Base-by-base conservation (phyloP, 768 basidiomycete genomes). In the Hortiboletus flavorubellus region DNA sequence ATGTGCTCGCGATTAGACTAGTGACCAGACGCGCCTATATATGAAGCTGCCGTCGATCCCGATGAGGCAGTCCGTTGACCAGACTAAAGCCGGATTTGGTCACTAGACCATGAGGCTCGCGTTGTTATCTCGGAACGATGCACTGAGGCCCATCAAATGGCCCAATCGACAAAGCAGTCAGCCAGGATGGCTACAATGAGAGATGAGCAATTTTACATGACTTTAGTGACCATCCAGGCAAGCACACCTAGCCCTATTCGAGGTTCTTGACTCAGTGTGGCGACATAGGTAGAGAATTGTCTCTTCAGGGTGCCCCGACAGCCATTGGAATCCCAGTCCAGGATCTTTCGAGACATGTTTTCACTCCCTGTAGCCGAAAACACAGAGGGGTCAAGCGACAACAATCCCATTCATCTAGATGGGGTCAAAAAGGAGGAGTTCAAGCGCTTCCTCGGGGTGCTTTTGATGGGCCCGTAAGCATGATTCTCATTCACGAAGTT, bases 291-390 rank as follows among this genome's bases (percentile, higher is more conserved):
- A 8, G 71, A 69, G 46, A 45, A 62, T 39, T 18, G 46, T 40
- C 51, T 70, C 31, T 72, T 65, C 56, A 69, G 55, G 48, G 49
- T 72, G 7, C 72, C 71, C 16, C 57, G 62, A 15, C 48, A 55
- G 18, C 26, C 51, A 1, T 35, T 71, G 33, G 64, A 71, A 31
- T 54, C 56, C n/a, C 58, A 59, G 16, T 69, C 65, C n/a, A 59
- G 49, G 31, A 14, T 67, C 37, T 71, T 71, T 34, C 55, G 54
- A 18, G 61, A 67, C 23, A 58, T 71, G 57, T 68, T 68, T 51
- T 46, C 54, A n/a, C 51, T 69, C 14, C 65, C 67, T 40, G 30
- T 35, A 18, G 5, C 49, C 5, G 39, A 38, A 23, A n/a, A 55
- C 26, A 16, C 34, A 29, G 68, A 72, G 42, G 64, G 66, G 2